Conservation (phyloP, 306 rosid genomes). For the Cucurbita pepo region DNA sequence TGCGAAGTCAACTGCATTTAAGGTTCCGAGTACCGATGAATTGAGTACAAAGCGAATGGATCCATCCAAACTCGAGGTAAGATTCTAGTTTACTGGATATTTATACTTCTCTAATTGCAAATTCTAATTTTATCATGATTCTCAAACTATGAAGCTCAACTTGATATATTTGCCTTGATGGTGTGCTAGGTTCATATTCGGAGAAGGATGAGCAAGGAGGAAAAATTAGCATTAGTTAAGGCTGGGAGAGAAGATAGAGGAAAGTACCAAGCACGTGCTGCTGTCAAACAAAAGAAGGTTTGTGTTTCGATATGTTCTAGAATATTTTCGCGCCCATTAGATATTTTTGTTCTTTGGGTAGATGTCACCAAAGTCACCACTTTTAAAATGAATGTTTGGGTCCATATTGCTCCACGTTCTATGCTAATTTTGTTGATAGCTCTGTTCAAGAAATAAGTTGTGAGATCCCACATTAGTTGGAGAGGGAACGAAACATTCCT, state of each 20-base stretch:
- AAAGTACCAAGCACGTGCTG: constrained; percentile 53
- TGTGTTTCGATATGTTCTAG: not conserved
- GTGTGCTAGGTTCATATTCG: constrained; percentile 41
- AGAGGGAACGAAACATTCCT: too few species aligned
- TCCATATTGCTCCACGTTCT: not conserved
- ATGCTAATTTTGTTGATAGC: not conserved
- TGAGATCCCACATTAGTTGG: too few species aligned
- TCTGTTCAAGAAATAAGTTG: not conserved
- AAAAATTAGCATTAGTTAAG: constrained; percentile 50
- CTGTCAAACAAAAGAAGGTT: constrained; percentile 86
- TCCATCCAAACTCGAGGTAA: constrained; percentile 69
- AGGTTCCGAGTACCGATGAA: constrained; percentile 44
- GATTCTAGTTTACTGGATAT: constrained; percentile 2
- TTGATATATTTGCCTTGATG: not conserved
- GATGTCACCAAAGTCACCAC: not conserved
- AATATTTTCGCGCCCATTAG: not conserved
- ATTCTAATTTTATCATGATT: not conserved
- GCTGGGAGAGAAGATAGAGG: constrained; percentile 90
- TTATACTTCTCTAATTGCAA: not conserved
- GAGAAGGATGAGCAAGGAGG: constrained; percentile 60
- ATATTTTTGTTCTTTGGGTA: not conserved
- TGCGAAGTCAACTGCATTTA: constrained; percentile 14
- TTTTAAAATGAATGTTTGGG: not conserved
- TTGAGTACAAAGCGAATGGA: constrained; percentile 56
- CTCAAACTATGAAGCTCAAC: not conserved